Conservation (phyloP, 2,329 filamentous ascomycete species). For the Parastagonospora avenae region DNA sequence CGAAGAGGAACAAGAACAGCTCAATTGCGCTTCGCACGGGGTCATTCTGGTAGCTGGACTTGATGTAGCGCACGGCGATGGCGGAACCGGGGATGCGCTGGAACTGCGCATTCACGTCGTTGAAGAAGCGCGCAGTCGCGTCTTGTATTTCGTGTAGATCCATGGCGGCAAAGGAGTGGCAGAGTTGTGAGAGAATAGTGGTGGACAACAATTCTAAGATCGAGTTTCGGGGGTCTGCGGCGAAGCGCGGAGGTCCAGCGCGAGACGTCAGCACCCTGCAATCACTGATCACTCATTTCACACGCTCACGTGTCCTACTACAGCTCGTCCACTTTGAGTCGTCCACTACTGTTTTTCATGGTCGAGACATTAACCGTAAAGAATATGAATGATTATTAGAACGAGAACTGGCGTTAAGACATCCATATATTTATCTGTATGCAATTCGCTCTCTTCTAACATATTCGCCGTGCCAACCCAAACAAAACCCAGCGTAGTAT, state of each 20-base stretch:
- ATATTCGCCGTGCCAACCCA: constrained; percentile 42
- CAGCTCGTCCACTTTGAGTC: neutral
- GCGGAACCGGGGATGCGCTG: constrained; percentile 92
- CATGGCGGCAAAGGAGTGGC: constrained; percentile 45
- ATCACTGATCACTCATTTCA: constrained; percentile 10
- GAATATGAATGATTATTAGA: neutral
- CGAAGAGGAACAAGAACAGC: constrained; percentile 91
- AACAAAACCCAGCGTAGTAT: constrained; percentile 40
- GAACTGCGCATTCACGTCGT: constrained; percentile 68
- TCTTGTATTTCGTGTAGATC: constrained; percentile 62
- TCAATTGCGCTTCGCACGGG: constrained; percentile 93
- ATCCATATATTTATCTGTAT: constrained; percentile 41
- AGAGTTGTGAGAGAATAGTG: constrained; percentile 1
- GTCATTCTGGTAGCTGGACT: constrained; percentile 97
- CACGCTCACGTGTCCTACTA: constrained; percentile 10
- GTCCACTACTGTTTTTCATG: too few relatives aligned
- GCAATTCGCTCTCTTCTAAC: constrained; percentile 44
- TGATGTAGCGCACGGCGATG: constrained; percentile 92
- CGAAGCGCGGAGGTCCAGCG: constrained; percentile 26
- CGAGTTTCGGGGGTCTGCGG: constrained; percentile 25
- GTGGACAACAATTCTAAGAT: constrained; percentile 2
- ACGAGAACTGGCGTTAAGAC: constrained; percentile 11
- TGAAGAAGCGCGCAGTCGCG: constrained; percentile 59
- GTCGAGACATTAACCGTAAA: too few relatives aligned
- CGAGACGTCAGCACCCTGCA: constrained; percentile 9